Evolutionary conservation across 495 filamentous ascomycete species (phyloP), one percentile per base, ranked within the genome.

Genomic region (Penicillium bovifimosum): DNA sequence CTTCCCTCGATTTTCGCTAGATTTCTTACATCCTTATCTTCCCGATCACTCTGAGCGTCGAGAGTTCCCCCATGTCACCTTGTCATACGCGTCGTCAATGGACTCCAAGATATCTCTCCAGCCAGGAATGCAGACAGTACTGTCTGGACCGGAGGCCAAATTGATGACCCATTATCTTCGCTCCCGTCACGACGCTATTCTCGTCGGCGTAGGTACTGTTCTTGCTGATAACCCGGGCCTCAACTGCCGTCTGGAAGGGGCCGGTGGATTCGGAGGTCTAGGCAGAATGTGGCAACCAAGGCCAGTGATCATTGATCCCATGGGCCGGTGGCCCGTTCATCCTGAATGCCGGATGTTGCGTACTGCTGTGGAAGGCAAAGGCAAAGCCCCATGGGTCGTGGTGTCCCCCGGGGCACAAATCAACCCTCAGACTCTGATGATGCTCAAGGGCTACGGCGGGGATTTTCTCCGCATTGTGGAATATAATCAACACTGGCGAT

Each of bases 91-190:
- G 24, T 81, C 82, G n/a, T 95, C 91, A 5, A 84, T 96, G 63
- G 91, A 96, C 66, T 85, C 85, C 9, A 79, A 81, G 38, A 74
- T 97, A 47, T 80, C 89, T 9, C 76, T 92, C 11, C 73, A 81
- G 0, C 87, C 88, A 0, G 89, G 90, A 13, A 76, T 80, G 53
- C 87, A 84, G 55, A 96, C 91, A 2, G 70, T 78, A 0, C 80
- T 96, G 5, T 96, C 91, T 6, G 90, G 91, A 24, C 81, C 83
- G 1, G 75, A 83, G 56, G 84, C 89, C 11, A 96, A 96, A 65
- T 77, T 86, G 45, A 90, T 97, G 86, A 96, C 91, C 1, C 91
- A 97, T 65, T 90, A 86, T 65, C 78, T 97, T 14, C 86, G 91
- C 49, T 82, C 82, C 6, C 78, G 77, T 10, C 91, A 97, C 68